A percentile compares a stretch with the other conserved stretches of the same genome.
Conservation (phyloP, 345 rosid genomes). For the Isatis tinctoria region DNA sequence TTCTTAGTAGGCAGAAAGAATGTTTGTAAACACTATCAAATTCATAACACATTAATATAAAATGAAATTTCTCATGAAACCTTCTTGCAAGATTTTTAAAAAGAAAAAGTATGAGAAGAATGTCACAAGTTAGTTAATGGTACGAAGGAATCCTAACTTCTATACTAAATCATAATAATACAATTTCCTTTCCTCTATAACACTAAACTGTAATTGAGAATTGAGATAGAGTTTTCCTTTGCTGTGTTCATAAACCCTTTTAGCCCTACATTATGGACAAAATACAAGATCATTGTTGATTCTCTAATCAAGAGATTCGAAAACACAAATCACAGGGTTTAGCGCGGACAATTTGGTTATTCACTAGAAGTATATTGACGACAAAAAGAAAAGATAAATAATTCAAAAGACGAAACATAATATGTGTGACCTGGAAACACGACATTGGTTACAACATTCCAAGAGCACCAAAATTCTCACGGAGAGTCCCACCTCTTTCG, state of each 20-base stretch:
- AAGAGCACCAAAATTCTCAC: constrained; percentile 13
- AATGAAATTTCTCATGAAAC: background rate
- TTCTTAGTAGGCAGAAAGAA: background rate
- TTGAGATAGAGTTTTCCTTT: background rate
- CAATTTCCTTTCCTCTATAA: background rate
- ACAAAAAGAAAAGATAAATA: background rate
- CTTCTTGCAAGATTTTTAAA: background rate
- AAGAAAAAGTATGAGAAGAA: background rate
- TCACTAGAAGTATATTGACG: background rate
- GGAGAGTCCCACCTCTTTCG: background rate
- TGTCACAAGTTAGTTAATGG: background rate
- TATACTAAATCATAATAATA: background rate
- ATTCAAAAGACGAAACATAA: background rate
- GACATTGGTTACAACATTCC: constrained; percentile 15
- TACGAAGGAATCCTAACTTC: too few relatives aligned
- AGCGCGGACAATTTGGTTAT: background rate
- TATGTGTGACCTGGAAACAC: constrained; percentile 10
- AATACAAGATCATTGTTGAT: background rate
- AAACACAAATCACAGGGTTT: background rate
- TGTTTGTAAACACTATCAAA: constrained; percentile 5
- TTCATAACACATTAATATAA: background rate
- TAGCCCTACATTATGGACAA: background rate
- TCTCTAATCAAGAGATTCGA: background rate
- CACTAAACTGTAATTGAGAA: background rate
- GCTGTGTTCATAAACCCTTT: background rate